A percentile compares a stretch with the other conserved stretches of the same genome.
phyloP scores from a whole-genome alignment of 2,329 filamentous ascomycete genomes.

The Neocatenulostroma microsporum region DNA sequence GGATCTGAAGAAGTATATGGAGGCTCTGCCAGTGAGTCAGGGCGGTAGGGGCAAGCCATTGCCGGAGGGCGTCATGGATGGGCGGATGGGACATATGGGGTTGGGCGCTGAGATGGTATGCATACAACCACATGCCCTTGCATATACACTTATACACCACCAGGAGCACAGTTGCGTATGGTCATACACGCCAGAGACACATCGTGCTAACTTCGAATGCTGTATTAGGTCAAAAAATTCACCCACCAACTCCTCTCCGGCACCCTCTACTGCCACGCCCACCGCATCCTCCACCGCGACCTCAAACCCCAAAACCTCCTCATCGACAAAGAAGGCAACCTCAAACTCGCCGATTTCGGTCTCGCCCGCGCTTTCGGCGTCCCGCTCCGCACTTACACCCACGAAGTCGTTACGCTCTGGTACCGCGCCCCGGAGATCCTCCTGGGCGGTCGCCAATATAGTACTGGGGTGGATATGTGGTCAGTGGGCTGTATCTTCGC shows the following conservation, averaged over 20 bases:
- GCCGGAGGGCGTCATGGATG: conserved; percentile 60
- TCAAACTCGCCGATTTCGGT: conserved; percentile 87
- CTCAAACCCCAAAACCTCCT: conserved; percentile 86
- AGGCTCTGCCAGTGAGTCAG: conserved; percentile 73
- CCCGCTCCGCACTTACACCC: conserved; percentile 82
- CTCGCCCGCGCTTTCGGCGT: conserved; percentile 86
- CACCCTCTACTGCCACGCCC: conserved; percentile 79
- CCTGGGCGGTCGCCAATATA: conserved; percentile 84
- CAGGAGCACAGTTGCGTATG: no score
- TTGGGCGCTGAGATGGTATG: conserved; percentile 63
- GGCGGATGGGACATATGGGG: conserved; percentile 56
- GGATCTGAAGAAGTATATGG: conserved; percentile 95
- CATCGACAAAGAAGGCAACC: conserved; percentile 76
- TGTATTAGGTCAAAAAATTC: conserved; percentile 78
- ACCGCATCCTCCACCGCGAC: conserved; percentile 79
- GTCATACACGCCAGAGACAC: no score
- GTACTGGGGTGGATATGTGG: conserved; percentile 94
- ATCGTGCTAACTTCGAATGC: no score
- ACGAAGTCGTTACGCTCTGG: conserved; percentile 92
- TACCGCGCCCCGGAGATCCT: conserved; percentile 87
- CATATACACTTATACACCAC: no score
- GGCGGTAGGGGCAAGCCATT: conserved; percentile 79
- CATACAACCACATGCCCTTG: no score
- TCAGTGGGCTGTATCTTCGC: conserved; percentile 90
- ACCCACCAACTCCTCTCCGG: conserved; percentile 83